These are phyloP conservation scores for Jackrogersella minutella DNA, from an alignment of 495 filamentous ascomycete species.

Conservation along the genomic window DNA sequence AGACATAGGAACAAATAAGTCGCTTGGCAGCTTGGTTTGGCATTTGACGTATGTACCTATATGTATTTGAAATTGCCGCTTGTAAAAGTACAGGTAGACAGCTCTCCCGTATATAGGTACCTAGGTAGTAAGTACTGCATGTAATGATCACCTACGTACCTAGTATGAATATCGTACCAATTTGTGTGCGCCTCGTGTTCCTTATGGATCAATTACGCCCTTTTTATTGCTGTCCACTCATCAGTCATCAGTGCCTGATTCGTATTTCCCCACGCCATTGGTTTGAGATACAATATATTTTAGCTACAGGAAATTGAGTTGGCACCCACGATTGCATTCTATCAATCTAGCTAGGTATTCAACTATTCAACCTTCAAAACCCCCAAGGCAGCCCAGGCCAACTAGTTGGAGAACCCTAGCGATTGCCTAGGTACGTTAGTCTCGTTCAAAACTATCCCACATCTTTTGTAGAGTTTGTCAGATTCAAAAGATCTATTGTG, in stretches of 20 bases:
- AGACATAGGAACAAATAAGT: no score
- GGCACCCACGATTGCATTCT: neutral
- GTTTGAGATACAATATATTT: neutral
- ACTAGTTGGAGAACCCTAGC: no score
- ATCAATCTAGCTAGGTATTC: neutral
- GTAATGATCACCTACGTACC: neutral
- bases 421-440: no score
- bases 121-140: neutral
- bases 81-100: no score
- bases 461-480: no score
- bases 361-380: neutral
- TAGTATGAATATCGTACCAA: no score
- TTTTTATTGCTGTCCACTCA: neutral
- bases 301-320: neutral
- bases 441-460: neutral
- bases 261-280: neutral
- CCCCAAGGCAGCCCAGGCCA: neutral
- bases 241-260: neutral
- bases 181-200: slow-evolving; percentile 16
- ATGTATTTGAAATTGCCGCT: no score
- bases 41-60: neutral
- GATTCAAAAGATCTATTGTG: neutral
- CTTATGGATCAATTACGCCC: neutral
- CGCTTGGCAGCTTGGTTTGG: no score
- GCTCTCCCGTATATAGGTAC: no score